phyloP scores from a whole-genome alignment of 371 early-diverging fungal species.

The Mortierella sp. region DNA sequence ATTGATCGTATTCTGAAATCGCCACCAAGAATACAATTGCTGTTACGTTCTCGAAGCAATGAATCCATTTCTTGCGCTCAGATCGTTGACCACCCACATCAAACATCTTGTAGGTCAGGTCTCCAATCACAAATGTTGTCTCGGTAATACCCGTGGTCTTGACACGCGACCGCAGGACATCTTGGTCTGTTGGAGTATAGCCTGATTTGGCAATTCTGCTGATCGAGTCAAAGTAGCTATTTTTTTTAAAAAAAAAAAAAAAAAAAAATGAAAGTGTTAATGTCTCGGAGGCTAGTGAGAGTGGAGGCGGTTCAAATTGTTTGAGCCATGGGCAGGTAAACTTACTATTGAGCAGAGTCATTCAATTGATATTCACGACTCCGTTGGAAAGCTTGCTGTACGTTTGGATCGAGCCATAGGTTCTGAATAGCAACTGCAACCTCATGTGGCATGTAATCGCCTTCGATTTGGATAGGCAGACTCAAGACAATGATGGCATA shows the following conservation, averaged over 20 bases:
- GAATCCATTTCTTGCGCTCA: conserved; percentile 95
- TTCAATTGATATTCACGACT: conserved; percentile 94
- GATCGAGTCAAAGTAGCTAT: conserved; percentile 91
- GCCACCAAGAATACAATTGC: conserved; percentile 96
- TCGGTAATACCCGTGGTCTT: conserved; percentile 94
- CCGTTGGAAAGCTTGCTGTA: conserved; percentile 83
- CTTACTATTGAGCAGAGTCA: conserved; percentile 90
- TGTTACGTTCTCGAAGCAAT: conserved; percentile 95
- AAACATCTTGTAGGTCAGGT: conserved; percentile 91
- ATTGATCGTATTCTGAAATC: conserved; percentile 95
- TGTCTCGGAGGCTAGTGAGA: background rate
- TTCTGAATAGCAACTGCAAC: conserved; percentile 79
- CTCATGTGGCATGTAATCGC: conserved; percentile 80
- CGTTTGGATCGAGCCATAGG: conserved; percentile 88
- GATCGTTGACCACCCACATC: conserved; percentile 97
- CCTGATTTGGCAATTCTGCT: conserved; percentile 83
- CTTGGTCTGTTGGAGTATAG: conserved; percentile 92
- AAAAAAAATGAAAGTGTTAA: conserved; percentile 7
- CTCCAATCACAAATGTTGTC: conserved; percentile 85
- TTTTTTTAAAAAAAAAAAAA: no score
- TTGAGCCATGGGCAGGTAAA: conserved; percentile 5
- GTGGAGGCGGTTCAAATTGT: no score
- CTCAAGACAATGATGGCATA: conserved; percentile 79
- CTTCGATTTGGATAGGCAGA: conserved; percentile 86
- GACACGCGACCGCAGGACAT: conserved; percentile 86